phyloP scores from a whole-genome alignment of 495 filamentous ascomycete species.

The Neurospora tetrasperma region DNA sequence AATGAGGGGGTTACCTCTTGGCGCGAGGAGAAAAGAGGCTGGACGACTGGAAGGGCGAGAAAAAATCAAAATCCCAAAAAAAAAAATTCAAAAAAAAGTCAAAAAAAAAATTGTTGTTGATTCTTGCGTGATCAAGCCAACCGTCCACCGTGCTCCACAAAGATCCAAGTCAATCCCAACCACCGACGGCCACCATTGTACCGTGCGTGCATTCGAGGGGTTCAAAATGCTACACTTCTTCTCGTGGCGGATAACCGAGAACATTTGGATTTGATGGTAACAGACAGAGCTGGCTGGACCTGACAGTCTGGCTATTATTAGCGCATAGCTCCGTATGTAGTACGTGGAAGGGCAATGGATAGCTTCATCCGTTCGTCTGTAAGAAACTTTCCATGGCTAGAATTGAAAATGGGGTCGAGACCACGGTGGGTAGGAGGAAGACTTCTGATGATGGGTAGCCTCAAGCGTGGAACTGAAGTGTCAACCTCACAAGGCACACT shows the following conservation, averaged over 20 bases:
- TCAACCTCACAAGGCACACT: not conserved
- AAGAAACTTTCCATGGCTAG: not conserved
- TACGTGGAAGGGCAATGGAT: not conserved
- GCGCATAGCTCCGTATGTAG: not conserved
- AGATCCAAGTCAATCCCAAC: not conserved
- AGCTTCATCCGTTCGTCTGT: not conserved
- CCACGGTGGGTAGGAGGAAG: not conserved
- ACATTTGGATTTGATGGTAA: not conserved
- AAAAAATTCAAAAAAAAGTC: too few relatives aligned
- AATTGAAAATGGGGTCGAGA: not conserved
- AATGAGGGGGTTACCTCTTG: not conserved
- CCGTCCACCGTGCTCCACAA: not conserved
- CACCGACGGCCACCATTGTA: not conserved
- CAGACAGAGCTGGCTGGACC: not conserved
- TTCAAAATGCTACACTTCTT: not conserved
- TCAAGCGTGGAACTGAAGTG: not conserved
- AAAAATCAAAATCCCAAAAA: not conserved
- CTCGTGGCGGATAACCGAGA: not conserved
- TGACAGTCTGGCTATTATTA: not conserved
- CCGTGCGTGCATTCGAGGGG: not conserved
- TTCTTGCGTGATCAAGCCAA: not conserved
- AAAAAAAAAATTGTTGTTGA: not conserved
- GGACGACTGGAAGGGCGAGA: not conserved
- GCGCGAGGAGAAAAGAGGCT: not conserved
- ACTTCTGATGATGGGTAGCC: not conserved